Conservation (phyloP, 2,329 filamentous ascomycete species). For the Ophiostoma triangulosporum region DNA sequence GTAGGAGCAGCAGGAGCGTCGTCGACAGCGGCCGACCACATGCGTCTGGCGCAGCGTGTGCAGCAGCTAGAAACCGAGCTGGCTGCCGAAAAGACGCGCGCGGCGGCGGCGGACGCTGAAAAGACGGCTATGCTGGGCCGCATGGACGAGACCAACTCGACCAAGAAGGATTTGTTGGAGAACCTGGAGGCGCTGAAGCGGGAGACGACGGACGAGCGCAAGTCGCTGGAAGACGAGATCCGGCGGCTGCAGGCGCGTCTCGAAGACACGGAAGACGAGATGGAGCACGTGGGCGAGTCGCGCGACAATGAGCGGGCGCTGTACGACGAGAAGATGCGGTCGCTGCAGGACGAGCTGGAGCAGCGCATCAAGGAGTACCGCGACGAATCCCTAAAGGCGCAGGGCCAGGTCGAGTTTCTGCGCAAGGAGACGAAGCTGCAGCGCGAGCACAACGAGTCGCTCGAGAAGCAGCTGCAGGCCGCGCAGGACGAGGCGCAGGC, state of each 20-base stretch:
- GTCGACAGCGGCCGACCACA: conserved; percentile 13
- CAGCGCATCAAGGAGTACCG: conserved; percentile 42
- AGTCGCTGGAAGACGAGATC: conserved; percentile 69
- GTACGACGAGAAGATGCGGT: conserved; percentile 53
- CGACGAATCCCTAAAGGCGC: conserved; percentile 43
- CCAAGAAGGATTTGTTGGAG: conserved; percentile 83
- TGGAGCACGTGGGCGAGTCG: conserved; percentile 72
- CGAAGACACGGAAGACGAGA: conserved; percentile 84
- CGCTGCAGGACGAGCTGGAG: conserved; percentile 59
- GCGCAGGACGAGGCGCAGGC: conserved; percentile 40
- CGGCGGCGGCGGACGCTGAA: conserved; percentile 51
- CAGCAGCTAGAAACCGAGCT: conserved; percentile 33
- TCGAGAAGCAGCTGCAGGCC: conserved; percentile 43
- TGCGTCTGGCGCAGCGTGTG: conserved; percentile 31
- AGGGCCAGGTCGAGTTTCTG: conserved; percentile 49
- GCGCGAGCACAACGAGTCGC: conserved; percentile 43
- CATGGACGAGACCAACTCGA: conserved; percentile 77
- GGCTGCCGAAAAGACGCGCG: conserved; percentile 54
- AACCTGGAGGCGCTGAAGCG: conserved; percentile 88
- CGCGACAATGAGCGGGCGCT: conserved; percentile 67
- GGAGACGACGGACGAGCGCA: conserved; percentile 77
- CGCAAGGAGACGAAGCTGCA: conserved; percentile 47
- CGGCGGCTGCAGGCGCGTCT: conserved; percentile 60
- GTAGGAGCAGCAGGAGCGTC: background rate
- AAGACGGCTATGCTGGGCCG: conserved; percentile 52